phyloP scores from a whole-genome alignment of 2,329 filamentous ascomycete genomes.

The Aspergillus terreus region DNA sequence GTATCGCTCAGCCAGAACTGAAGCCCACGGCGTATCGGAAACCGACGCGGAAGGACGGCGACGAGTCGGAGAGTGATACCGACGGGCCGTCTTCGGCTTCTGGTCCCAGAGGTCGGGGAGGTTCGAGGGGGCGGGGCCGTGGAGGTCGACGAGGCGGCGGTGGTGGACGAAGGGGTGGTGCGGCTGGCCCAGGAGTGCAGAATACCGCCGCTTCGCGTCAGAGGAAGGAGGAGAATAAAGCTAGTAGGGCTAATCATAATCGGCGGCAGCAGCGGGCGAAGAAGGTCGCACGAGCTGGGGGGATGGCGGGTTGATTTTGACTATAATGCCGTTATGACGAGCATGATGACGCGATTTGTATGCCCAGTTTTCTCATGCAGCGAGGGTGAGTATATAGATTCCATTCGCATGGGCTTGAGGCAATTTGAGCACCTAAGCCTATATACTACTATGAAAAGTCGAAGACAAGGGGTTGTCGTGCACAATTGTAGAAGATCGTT shows the following conservation, averaged over 20 bases:
- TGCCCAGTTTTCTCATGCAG: not conserved
- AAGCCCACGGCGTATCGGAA: conserved; percentile 62
- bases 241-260: conserved; percentile 80
- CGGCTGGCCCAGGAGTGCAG: conserved; percentile 60
- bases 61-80: conserved; percentile 45
- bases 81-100: conserved; percentile 27
- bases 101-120: conserved; percentile 21
- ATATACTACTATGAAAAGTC: too few relatives aligned
- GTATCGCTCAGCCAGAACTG: conserved; percentile 58
- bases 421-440: too few relatives aligned
- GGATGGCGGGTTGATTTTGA: conserved; percentile 26
- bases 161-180: conserved; percentile 45
- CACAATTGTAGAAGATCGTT: too few relatives aligned
- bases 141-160: conserved; percentile 48
- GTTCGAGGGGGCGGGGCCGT: conserved; percentile 47
- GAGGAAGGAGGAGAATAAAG: conserved; percentile 78
- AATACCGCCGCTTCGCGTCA: conserved; percentile 68
- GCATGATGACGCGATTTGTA: not conserved
- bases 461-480: not conserved
- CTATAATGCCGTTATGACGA: conserved; percentile 3
- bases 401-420: too few relatives aligned
- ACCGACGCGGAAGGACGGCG: conserved; percentile 37
- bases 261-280: conserved; percentile 65
- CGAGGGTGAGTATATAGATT: not conserved
- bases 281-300: conserved; percentile 59